Evolutionary conservation across 2,329 filamentous ascomycete species (phyloP).

Genomic region (Cladophialophora immunda): DNA sequence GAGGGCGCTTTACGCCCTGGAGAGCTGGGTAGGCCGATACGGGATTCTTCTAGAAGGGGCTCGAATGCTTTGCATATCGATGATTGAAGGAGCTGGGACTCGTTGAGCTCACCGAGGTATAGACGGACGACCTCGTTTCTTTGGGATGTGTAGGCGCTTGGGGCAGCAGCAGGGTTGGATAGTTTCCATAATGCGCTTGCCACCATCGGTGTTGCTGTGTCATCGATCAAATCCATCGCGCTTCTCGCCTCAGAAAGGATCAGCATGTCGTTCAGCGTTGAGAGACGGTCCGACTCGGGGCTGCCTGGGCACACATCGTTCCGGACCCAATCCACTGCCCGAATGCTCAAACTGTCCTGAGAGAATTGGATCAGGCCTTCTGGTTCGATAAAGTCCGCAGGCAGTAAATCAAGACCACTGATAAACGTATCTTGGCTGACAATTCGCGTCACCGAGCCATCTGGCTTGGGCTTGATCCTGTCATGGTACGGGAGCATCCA

Average conservation of each 20-base stretch:
- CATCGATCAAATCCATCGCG: slow-evolving; percentile 33
- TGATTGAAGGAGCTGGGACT: slow-evolving; percentile 39
- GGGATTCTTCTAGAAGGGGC: slow-evolving; percentile 55
- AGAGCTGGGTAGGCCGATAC: slow-evolving; percentile 44
- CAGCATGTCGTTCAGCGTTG: slow-evolving; percentile 66
- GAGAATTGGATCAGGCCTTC: slow-evolving; percentile 32
- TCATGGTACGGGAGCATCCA: slow-evolving; percentile 86
- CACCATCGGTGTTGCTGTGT: slow-evolving; percentile 14
- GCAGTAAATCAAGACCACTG: slow-evolving; percentile 75
- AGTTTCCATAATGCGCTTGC: slow-evolving; percentile 18
- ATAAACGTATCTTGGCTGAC: slow-evolving; percentile 82
- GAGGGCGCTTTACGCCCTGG: slow-evolving; percentile 65
- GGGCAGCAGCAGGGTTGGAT: slow-evolving; percentile 1
- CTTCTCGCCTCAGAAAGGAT: slow-evolving; percentile 33
- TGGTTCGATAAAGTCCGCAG: slow-evolving; percentile 16
- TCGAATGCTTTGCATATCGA: slow-evolving; percentile 57
- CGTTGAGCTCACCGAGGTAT: slow-evolving; percentile 43
- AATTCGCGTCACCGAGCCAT: slow-evolving; percentile 73
- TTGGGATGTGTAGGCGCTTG: slow-evolving; percentile 12
- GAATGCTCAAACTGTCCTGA: slow-evolving; percentile 29
- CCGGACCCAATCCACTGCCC: slow-evolving; percentile 39
- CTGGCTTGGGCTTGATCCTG: slow-evolving; percentile 70
- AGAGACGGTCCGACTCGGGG: slow-evolving; percentile 64
- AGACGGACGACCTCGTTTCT: slow-evolving; percentile 21
- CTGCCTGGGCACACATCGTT: slow-evolving; percentile 61